phyloP scores from a whole-genome alignment of 2,329 filamentous ascomycete species.

The Aspergillus sp. region DNA sequence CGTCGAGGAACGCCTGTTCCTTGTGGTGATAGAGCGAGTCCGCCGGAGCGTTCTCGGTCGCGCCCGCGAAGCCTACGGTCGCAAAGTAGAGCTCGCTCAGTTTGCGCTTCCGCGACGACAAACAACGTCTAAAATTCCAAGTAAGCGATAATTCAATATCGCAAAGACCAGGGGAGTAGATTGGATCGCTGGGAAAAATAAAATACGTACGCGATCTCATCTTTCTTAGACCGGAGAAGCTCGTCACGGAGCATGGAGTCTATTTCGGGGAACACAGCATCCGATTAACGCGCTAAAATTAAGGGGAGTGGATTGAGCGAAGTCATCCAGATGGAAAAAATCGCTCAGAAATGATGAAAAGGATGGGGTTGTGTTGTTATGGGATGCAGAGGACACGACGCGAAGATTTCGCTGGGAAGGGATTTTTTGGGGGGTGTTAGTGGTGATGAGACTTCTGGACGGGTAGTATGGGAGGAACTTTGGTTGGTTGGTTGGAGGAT shows the following conservation, averaged over 20 bases:
- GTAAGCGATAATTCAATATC: conserved; percentile 38
- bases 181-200: conserved; percentile 33
- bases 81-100: conserved; percentile 84
- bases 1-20: conserved; percentile 58
- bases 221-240: conserved; percentile 53
- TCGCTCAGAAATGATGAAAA: conserved; percentile 49
- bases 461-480: conserved; percentile 23
- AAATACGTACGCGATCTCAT: conserved; percentile 54
- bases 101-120: conserved; percentile 86
- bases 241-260: conserved; percentile 54
- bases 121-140: conserved; percentile 53
- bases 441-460: conserved; percentile 26
- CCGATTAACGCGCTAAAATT: conserved; percentile 52
- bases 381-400: conserved; percentile 36
- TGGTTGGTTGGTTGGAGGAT: conserved; percentile 26
- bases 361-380: conserved; percentile 43
- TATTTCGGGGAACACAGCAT: conserved; percentile 51
- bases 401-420: conserved; percentile 35
- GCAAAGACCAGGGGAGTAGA: conserved; percentile 18
- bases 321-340: conserved; percentile 48
- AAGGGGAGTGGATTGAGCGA: conserved; percentile 39
- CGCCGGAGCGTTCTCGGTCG: conserved; percentile 57
- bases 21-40: conserved; percentile 54
- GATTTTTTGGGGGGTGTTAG: conserved; percentile 33
- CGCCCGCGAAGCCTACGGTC: conserved; percentile 59